A percentile compares a stretch with the other conserved stretches of the same genome.
Evolutionary conservation across 176 grass and related monocot genomes (phyloP).

Genomic region (Oryza rufipogon): DNA sequence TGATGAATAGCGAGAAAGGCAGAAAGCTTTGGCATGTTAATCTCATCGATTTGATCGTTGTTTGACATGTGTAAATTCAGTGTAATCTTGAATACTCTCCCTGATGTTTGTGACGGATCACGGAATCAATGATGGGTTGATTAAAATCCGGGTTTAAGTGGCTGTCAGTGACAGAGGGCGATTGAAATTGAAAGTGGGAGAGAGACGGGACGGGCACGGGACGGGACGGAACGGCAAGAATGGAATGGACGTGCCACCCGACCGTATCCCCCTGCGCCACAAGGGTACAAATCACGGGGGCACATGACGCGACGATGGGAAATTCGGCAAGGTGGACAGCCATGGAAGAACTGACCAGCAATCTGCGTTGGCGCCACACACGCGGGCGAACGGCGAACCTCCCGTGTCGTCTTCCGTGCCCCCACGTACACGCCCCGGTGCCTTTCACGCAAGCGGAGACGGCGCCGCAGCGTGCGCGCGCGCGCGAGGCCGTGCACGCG

Average conservation of each 20-base stretch:
- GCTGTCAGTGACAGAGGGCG: too few species aligned
- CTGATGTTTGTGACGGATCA: too few species aligned
- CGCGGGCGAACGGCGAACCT: too few species aligned
- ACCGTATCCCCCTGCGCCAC: not conserved
- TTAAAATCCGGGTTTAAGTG: too few species aligned
- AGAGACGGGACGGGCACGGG: not conserved
- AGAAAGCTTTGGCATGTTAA: not conserved
- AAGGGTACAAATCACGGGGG: not conserved
- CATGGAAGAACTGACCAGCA: not conserved
- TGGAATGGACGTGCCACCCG: not conserved
- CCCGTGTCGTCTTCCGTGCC: too few species aligned
- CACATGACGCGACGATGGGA: too few species aligned
- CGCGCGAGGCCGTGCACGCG: constrained; percentile 24
- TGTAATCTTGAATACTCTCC: not conserved
- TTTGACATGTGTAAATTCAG: not conserved
- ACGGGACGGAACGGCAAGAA: too few species aligned
- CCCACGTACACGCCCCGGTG: not conserved
- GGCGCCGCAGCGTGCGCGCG: not conserved
- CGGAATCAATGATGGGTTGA: too few species aligned
- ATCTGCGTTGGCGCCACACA: not conserved
- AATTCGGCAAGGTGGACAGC: not conserved
- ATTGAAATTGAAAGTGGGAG: not conserved
- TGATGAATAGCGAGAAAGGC: not conserved
- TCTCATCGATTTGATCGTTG: not conserved
- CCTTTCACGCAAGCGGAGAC: constrained; percentile 16